Percentiles rank a stretch among this genome's conserved stretches.
These are phyloP conservation scores for Phyllosticta citrichinensis DNA, from an alignment of 2,329 filamentous ascomycete species.

Conservation along the genomic window DNA sequence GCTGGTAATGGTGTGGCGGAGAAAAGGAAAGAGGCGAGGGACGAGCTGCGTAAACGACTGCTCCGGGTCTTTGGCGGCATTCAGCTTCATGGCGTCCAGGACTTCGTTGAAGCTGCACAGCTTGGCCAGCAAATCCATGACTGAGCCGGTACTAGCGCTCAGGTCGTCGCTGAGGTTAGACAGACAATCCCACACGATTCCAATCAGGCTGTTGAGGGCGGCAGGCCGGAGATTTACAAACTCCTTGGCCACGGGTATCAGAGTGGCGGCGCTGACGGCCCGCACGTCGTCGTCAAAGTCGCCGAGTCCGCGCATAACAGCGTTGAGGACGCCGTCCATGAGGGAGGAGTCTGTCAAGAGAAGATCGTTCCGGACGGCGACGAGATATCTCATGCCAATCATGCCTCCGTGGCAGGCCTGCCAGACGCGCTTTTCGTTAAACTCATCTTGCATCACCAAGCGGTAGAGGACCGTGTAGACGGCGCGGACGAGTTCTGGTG, in stretches of 20 bases:
- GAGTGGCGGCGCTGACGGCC: conserved; percentile 90
- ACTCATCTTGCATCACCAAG: conserved; percentile 84
- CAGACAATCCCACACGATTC: conserved; percentile 94
- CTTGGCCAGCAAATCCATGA: conserved; percentile 96
- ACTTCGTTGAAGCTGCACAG: conserved; percentile 92
- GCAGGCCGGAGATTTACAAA: conserved; percentile 77
- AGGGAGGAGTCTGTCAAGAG: conserved; percentile 73
- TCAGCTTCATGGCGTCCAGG: conserved; percentile 83
- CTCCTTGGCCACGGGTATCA: conserved; percentile 92
- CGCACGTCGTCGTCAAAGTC: conserved; percentile 93
- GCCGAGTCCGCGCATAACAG: conserved; percentile 88
- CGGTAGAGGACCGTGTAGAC: conserved; percentile 78
- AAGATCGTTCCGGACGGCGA: conserved; percentile 87
- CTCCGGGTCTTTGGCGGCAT: conserved; percentile 71
- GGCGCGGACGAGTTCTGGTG: conserved; percentile 65
- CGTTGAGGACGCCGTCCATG: conserved; percentile 84
- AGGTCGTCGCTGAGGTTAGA: conserved; percentile 95
- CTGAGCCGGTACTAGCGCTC: conserved; percentile 92
- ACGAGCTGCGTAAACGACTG: conserved; percentile 89
- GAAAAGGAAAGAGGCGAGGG: conserved; percentile 87
- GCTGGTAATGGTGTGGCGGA: conserved; percentile 93
- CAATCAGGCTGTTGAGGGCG: conserved; percentile 71
- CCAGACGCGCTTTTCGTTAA: conserved; percentile 70
- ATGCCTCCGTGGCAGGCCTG: conserved; percentile 96
- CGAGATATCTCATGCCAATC: conserved; percentile 90